Evolutionary conservation across 176 grass and related monocot species (phyloP), one percentile per base, ranked within the genome.

Genomic region (Panicum miliaceum): DNA sequence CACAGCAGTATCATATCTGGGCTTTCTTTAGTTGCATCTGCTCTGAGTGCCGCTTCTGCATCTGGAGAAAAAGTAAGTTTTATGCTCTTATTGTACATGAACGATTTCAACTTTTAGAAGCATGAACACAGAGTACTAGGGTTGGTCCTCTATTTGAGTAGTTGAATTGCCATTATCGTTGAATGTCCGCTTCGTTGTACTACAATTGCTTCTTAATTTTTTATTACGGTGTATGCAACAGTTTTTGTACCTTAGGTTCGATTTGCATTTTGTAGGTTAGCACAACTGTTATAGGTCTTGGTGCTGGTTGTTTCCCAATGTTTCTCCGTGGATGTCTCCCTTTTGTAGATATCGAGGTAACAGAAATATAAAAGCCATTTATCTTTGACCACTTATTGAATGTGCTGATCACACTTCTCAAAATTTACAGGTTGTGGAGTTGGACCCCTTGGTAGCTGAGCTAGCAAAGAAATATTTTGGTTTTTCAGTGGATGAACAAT

Each of bases 221-320:
- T 26, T 5, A 4, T 53, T 76, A 36, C 14, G n/a, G 19, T 7
- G 29, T 12, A 36, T 68, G 29, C 26, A 32, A 40, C 22, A 65
- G 9, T 75, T 73, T 73, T 80, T 46, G 1, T 8, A 62, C 68
- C 16, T 85, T 70, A 64, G 79, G 41, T 45, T 81, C 25, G 43
- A 51, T 64, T 71, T 86, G 25, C 72, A 51, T 88, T 77, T 78
- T 75, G 69, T 73, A 98, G 96, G 88, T 95, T 36, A 92, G 61
- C 70, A 88, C 87, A 69, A 84, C 89, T 42, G 62, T 98, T 59
- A 42, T 98, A 73, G 96, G 96, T 64, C 91, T 98, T 85, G 96
- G 93, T 93, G 93, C 96, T 75, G 96, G 96, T 32, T 88, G 83
- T 90, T 85, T 98, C 61, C 96, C 96, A 65, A 98, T 98, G 92